These are phyloP conservation scores for Vitis labrusca DNA, from an alignment of 164 flowering plant species.

Conservation along the genomic window DNA sequence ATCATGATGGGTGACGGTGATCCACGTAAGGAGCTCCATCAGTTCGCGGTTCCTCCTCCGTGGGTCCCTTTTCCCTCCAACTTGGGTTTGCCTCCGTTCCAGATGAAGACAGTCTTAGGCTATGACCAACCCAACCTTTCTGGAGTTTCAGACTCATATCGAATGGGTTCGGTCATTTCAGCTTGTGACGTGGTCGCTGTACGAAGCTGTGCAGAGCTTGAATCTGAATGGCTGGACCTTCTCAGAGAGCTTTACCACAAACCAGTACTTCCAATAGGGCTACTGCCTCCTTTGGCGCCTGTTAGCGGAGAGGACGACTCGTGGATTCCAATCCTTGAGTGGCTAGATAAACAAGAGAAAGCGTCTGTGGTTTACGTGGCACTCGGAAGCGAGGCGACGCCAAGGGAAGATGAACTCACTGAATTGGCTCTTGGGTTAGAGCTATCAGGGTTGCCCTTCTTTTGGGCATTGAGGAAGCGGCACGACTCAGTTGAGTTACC, in stretches of 20 bases:
- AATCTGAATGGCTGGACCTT: conserved; percentile 15
- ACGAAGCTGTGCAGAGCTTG: conserved; percentile 23
- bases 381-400: conserved; percentile 1
- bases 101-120: neutral
- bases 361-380: neutral
- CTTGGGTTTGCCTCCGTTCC: conserved; percentile 5
- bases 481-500: conserved; percentile 5
- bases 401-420: neutral
- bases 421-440: conserved; percentile 8
- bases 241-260: conserved; percentile 16
- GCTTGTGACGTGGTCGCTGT: conserved; percentile 12
- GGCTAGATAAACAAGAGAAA: conserved; percentile 3
- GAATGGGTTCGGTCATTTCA: conserved; percentile 3
- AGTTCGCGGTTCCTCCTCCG: conserved; percentile 9
- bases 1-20: neutral
- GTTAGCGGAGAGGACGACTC: neutral
- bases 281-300: conserved; percentile 15
- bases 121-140: neutral
- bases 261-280: conserved; percentile 28
- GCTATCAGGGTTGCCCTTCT: conserved; percentile 1
- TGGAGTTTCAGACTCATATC: conserved; percentile 8
- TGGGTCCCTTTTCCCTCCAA: conserved; percentile 23
- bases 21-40: neutral
- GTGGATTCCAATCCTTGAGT: neutral
- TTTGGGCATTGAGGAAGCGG: neutral